Evolutionary conservation across 129 eudicot species (phyloP).

Genomic region (Artemisia argyi): DNA sequence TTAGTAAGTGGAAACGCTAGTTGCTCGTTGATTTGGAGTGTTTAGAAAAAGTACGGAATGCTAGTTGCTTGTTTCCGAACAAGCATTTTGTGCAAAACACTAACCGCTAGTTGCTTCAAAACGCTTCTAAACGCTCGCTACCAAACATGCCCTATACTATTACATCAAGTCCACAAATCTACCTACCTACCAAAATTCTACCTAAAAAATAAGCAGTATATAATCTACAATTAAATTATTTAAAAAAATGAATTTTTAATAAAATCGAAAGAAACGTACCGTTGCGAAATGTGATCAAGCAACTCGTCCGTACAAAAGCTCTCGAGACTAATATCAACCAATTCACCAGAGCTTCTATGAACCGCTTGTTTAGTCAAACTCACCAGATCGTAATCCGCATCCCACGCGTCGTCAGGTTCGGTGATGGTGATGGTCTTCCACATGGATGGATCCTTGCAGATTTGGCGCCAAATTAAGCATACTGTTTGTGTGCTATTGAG

Average conservation of each 20-base stretch:
- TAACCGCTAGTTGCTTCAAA: too few species aligned
- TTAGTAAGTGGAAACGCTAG: too few species aligned
- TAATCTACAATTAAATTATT: too few species aligned
- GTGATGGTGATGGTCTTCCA: slow-evolving; percentile 48
- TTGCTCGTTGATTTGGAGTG: too few species aligned
- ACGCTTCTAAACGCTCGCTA: too few species aligned
- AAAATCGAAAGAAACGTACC: slow-evolving; percentile 26
- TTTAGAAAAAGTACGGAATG: too few species aligned
- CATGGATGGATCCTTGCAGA: slow-evolving; percentile 58
- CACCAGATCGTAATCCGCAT: slow-evolving; percentile 31
- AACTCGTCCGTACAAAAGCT: slow-evolving; percentile 49
- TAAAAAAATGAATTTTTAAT: too few species aligned
- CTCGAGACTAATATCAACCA: slow-evolving; percentile 45
- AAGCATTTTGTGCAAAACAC: too few species aligned
- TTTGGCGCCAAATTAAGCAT: slow-evolving; percentile 58
- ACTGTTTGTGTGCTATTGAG: slow-evolving; percentile 53
- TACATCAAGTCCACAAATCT: background rate
- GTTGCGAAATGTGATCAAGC: slow-evolving; percentile 41
- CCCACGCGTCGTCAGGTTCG: slow-evolving; percentile 5
- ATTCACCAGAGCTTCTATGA: slow-evolving; percentile 57
- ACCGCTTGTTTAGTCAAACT: slow-evolving; percentile 53
- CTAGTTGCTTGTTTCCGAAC: too few species aligned
- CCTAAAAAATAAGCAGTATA: too few species aligned
- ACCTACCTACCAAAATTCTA: background rate
- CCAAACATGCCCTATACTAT: too few species aligned